Evolutionary conservation across 192 early-diverging fungal species (phyloP), one percentile per base, ranked within the genome.

Genomic region (Kickxella alabastrina): DNA sequence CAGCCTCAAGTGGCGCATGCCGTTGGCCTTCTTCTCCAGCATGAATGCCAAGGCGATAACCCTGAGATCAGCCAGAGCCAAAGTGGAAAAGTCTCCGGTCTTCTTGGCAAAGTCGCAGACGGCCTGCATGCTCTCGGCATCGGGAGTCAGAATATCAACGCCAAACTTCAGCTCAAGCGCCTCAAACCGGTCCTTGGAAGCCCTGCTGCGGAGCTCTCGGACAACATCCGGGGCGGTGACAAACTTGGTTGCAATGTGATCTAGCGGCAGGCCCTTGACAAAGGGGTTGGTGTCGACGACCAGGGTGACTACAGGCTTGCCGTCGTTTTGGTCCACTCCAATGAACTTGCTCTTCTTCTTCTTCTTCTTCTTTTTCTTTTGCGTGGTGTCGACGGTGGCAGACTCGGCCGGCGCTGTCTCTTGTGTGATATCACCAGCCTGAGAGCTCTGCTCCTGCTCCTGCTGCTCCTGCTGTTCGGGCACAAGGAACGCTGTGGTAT

Each of bases 221-320:
- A 92, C 40, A 3, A 97, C 90, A 57, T 97, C 94, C 7, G 93
- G 91, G 5, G 90, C 79, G 10, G 94, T 93, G 21, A 87, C 83
- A 55, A 91, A 88, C 23, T 81, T 80, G 24, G 82, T 79, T 1
- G 90, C 86, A 40, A 92, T 58, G 38, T 72, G 59, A 38, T 69
- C 66, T 23, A 92, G 63, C 9, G 73, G 57, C 0, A 77, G 57
- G 9, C 79, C 82, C 61, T 86, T 89, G 49, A 92, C 51, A 34
- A 92, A 79, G 3, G 87, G 80, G 14, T 83, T 87, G 2, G 88
- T 86, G 75, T 92, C 90, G 15, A 92, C 57, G 10, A 92, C 80
- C 23, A 90, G 64, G 13, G 67, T 76, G 0, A 29, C 54, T 7
- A 76, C 73, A 18, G 68, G 50, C 27, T 77, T 60, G 23, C 72